phyloP scores from a whole-genome alignment of 2,329 filamentous ascomycete species.

The Talaromyces piceae region DNA sequence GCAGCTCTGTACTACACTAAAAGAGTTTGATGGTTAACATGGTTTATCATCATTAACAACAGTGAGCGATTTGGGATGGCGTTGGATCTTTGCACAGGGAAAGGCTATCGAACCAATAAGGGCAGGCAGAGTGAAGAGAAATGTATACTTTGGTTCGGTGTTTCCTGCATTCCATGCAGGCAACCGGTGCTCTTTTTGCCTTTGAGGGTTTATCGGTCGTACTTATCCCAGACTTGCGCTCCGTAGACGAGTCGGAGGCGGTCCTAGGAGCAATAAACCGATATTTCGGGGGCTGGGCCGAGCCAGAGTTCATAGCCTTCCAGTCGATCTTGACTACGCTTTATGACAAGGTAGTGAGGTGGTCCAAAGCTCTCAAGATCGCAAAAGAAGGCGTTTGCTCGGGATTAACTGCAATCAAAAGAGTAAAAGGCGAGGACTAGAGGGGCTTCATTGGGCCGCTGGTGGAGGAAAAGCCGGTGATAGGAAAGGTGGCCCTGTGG shows the following conservation, averaged over 20 bases:
- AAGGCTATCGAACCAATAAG: neutral
- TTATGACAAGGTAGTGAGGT: too few relatives aligned
- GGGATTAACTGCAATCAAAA: neutral
- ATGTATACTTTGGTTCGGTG: neutral
- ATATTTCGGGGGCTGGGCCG: neutral
- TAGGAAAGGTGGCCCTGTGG: neutral
- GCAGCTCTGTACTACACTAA: conserved; percentile 23
- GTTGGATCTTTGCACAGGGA: neutral
- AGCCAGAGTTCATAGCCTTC: neutral
- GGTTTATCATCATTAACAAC: neutral
- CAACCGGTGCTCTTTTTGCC: neutral
- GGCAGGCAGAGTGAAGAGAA: neutral
- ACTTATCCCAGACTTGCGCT: neutral
- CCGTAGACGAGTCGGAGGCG: neutral
- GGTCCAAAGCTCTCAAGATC: too few relatives aligned
- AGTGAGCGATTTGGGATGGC: neutral
- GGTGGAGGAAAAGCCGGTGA: neutral
- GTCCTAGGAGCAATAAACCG: neutral
- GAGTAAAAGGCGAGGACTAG: neutral
- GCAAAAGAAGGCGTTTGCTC: neutral
- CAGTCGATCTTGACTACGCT: neutral
- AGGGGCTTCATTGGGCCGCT: neutral
- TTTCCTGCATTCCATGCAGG: neutral
- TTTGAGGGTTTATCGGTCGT: neutral
- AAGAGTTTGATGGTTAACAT: neutral